Evolutionary conservation across 441 rosid species (phyloP).

Genomic region (Erysimum cheiri): DNA sequence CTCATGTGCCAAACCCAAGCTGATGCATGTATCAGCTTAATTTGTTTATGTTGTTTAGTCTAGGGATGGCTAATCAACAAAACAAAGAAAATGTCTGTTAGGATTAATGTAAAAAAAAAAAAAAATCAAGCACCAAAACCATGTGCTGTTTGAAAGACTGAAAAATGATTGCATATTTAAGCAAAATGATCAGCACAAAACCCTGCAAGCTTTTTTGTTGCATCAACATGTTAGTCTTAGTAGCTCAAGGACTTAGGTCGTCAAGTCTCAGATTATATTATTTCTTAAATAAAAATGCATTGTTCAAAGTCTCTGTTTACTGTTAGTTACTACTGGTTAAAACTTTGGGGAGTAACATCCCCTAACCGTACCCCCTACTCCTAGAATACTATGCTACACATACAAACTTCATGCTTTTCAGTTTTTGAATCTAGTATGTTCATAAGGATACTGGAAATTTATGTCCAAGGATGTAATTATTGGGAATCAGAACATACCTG

Average conservation of each 20-base stretch:
- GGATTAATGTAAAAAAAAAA: constrained; percentile 22
- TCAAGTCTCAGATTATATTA: constrained; percentile 5
- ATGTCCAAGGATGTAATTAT: neutral
- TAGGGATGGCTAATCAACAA: constrained; percentile 42
- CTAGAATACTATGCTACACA: neutral
- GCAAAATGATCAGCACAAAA: constrained; percentile 19
- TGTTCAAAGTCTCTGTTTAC: constrained; percentile 4
- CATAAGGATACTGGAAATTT: neutral
- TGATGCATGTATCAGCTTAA: constrained; percentile 41
- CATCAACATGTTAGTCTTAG: constrained; percentile 28
- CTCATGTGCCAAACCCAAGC: constrained; percentile 38
- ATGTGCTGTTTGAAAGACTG: constrained; percentile 31
- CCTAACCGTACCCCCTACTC: neutral
- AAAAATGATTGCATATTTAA: constrained; percentile 29
- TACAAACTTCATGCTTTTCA: constrained; percentile 5
- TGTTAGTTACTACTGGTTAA: neutral
- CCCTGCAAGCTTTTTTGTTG: constrained; percentile 32
- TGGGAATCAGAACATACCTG: constrained; percentile 1
- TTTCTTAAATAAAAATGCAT: constrained; percentile 3
- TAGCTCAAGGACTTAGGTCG: neutral
- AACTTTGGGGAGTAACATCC: neutral
- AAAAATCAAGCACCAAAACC: constrained; percentile 30
- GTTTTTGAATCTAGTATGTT: constrained; percentile 18
- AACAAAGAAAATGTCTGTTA: constrained; percentile 31
- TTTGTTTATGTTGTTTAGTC: constrained; percentile 41